These are phyloP conservation scores for Hyphodiscus sp. DNA, from an alignment of 2,329 filamentous ascomycete genomes.

Conservation along the genomic window DNA sequence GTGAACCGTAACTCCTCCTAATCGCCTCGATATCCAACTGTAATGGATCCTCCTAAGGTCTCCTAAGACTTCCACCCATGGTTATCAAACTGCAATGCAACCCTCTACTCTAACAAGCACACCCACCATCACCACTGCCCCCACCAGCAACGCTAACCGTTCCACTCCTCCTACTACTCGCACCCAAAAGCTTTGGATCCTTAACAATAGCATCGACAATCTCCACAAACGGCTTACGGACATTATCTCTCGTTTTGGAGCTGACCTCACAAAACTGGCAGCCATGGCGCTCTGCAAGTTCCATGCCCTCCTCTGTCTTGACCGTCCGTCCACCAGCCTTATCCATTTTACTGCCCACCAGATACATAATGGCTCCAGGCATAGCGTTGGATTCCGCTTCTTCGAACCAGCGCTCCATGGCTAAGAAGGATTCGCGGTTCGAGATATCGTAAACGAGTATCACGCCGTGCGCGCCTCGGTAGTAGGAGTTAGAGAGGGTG, in stretches of 20 bases:
- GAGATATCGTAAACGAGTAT: constrained; percentile 91
- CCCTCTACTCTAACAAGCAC: not conserved
- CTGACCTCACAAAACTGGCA: constrained; percentile 48
- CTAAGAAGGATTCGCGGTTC: constrained; percentile 46
- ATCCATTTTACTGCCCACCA: constrained; percentile 49
- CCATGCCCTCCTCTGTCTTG: constrained; percentile 40
- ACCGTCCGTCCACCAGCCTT: constrained; percentile 39
- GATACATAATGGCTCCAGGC: constrained; percentile 41
- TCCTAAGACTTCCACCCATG: too few relatives aligned
- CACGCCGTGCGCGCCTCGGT: constrained; percentile 91
- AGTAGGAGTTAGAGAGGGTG: constrained; percentile 89
- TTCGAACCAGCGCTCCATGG: constrained; percentile 48
- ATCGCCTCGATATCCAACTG: constrained; percentile 3
- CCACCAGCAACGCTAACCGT: constrained; percentile 21
- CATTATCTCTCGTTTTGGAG: constrained; percentile 46
- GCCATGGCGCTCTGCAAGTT: constrained; percentile 39
- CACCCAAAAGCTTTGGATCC: constrained; percentile 36
- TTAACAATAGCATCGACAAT: constrained; percentile 44
- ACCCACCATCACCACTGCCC: not conserved
- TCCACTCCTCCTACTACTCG: constrained; percentile 15
- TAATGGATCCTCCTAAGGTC: not conserved
- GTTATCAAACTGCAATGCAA: not conserved
- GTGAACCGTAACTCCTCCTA: constrained; percentile 1
- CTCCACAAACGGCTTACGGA: constrained; percentile 45
- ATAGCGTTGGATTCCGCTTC: constrained; percentile 45